Base-by-base conservation (phyloP, 306 rosid species). In the Cyclanthera cordifolia region DNA sequence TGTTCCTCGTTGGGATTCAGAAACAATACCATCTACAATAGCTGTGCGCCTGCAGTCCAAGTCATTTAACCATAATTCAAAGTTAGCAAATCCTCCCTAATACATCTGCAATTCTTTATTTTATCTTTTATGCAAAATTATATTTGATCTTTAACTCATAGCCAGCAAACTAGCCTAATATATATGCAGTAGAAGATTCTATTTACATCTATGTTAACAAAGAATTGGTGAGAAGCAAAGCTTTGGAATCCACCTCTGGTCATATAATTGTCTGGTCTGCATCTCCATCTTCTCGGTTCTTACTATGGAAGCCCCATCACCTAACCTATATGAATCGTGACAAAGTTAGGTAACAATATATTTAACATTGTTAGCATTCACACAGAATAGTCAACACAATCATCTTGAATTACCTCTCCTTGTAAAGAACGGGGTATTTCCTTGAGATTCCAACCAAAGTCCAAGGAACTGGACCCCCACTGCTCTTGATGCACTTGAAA, bases 211-310 rank as follows among this genome's bases (percentile, higher is more conserved):
- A n/a, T 10, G 30, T 19, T 20, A 76, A 73, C 73, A 72, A 34
- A 74, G 20, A 68, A 65, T 53, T 45, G 64, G 32, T 28, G 48
- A 14, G 13, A 45, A 43, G 4, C 25, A n/a, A 20, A 45, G 37
- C 37, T 65, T 43, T 32, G 58, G 46, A 12, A 63, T 78, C 79
- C 82, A 92, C 98, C 98, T 89, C 73, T 84, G 90, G 63, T 78
- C 77, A 79, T 82, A 72, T 41, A 85, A 70, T 72, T 92, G 86
- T 75, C 53, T 56, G 69, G 74, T 79, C 73, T 73, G 79, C 75
- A 69, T 73, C 79, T 92, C 96, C 88, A 87, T 75, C 87, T 85
- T 84, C 82, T 92, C 98, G 27, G 96, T 85, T 79, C 88, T 81
- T 58, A 92, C 85, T 79, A 92, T 73, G 70, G 89, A 87, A 48